Conservation (phyloP, 495 filamentous ascomycete species). For the Lophium mytilinum region DNA sequence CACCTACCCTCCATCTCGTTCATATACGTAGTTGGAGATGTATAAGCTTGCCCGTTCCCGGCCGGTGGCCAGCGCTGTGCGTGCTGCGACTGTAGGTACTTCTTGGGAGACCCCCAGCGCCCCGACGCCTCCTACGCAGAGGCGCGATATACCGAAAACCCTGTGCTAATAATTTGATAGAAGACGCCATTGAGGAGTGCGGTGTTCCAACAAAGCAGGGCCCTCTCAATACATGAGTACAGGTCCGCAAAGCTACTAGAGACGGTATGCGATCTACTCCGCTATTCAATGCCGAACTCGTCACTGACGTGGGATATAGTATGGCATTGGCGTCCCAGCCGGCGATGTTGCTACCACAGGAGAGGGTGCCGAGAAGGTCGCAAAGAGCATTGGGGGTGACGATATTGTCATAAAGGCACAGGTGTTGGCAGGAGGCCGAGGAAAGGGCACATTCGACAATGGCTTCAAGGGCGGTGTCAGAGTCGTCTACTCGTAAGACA, state of each 20-base stretch:
- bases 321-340: conserved; percentile 86
- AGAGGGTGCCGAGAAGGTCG: conserved; percentile 84
- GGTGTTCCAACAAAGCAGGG: conserved; percentile 65
- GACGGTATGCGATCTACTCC: conserved; percentile 47
- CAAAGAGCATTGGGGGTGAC: conserved; percentile 79
- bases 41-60: conserved; percentile 65
- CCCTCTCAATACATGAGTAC: conserved; percentile 95
- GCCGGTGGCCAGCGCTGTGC: conserved; percentile 59
- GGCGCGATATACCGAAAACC: conserved; percentile 1
- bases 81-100: conserved; percentile 50
- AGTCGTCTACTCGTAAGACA: conserved; percentile 84
- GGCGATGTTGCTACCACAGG: conserved; percentile 75
- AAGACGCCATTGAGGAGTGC: conserved; percentile 43
- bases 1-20: conserved; percentile 21
- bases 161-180: conserved; percentile 34
- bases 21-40: conserved; percentile 39
- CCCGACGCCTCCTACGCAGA: conserved; percentile 17
- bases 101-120: conserved; percentile 8
- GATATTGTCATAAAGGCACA: conserved; percentile 99
- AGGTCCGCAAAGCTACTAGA: conserved; percentile 83
- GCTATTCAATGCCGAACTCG: conserved; percentile 7
- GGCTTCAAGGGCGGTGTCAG: conserved; percentile 97
- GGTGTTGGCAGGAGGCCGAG: conserved; percentile 93
- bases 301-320: conserved; percentile 45
- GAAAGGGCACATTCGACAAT: conserved; percentile 96